phyloP scores from a whole-genome alignment of 2,329 filamentous ascomycete species.

The Knufia petricola region DNA sequence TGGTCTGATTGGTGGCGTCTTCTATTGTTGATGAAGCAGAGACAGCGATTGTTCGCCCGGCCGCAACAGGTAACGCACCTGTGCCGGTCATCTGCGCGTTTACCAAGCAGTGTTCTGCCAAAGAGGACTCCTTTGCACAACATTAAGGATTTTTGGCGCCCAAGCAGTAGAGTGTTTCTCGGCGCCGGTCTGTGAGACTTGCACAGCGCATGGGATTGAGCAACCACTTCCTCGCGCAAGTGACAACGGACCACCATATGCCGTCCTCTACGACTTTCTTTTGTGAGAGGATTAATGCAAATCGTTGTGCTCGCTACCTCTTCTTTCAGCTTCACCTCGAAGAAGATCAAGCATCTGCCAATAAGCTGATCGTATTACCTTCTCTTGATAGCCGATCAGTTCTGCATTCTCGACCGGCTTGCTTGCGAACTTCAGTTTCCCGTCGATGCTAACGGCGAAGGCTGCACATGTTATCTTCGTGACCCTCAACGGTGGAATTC shows the following conservation, averaged over 20 bases:
- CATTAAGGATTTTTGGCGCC: too few relatives aligned
- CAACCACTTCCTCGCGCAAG: too few relatives aligned
- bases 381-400: constrained; percentile 8
- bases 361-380: constrained; percentile 16
- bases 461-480: constrained; percentile 15
- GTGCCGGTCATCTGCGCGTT: background rate
- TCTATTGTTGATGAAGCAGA: background rate
- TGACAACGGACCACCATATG: too few relatives aligned
- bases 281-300: too few relatives aligned
- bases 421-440: constrained; percentile 16
- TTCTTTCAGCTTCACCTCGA: constrained; percentile 12
- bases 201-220: too few relatives aligned
- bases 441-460: constrained; percentile 17
- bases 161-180: too few relatives aligned
- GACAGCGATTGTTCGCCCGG: background rate
- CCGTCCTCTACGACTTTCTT: too few relatives aligned
- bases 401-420: constrained; percentile 13
- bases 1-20: background rate
- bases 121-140: too few relatives aligned
- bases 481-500: constrained; percentile 13
- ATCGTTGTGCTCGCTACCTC: background rate
- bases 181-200: too few relatives aligned
- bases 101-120: background rate
- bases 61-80: background rate
- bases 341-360: constrained; percentile 11